Base-by-base conservation (phyloP, 441 rosid genomes). In the Populus hybrid region DNA sequence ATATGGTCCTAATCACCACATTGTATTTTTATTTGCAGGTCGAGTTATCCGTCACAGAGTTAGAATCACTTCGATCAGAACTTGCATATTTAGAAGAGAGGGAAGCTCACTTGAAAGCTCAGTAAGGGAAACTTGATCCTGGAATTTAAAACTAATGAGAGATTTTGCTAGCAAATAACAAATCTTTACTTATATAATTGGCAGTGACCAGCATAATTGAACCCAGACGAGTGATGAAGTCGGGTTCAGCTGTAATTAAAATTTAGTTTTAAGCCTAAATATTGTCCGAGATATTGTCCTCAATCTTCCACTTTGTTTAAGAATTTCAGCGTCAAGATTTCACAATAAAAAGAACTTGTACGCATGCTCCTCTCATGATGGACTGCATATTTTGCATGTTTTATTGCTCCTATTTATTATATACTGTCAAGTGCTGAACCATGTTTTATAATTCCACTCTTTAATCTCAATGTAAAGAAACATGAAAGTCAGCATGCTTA, bases 101-200 rank as follows among this genome's bases (percentile, higher is more conserved):
- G 80, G 98, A 91, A 84, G 87, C 97, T 78, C 86, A 88, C 88
- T 88, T 90, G 82, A 93, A 89, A 84, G 99, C 98, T n/a, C 97
- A 85, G 97, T 93, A 85, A 86, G 94, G 72, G 40, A 71, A 64
- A 75, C 72, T 80, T 70, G 45, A 64, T 74, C 77, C 67, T 81
- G 61, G 10, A 63, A 40, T 64, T 45, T 56, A 61, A 68, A 40
- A 31, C n/a, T 56, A 29, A 68, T 72, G 61, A 18, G 36, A 16
- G 7, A n/a, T 76, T 73, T 65, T 68, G 8, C 70, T 20, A 69
- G 29, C 9, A 18, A 61, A 11, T 42, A 6, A 35, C 66, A 12
- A 50, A 14, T 68, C 74, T 29, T 42, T 63, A 5, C 8, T 63
- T 24, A 1, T 61, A 33, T 42, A 45, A 45, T 45, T 71, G 74